Base-by-base conservation (phyloP, 2,329 filamentous ascomycete genomes). In the Ophiobolus disseminans region DNA sequence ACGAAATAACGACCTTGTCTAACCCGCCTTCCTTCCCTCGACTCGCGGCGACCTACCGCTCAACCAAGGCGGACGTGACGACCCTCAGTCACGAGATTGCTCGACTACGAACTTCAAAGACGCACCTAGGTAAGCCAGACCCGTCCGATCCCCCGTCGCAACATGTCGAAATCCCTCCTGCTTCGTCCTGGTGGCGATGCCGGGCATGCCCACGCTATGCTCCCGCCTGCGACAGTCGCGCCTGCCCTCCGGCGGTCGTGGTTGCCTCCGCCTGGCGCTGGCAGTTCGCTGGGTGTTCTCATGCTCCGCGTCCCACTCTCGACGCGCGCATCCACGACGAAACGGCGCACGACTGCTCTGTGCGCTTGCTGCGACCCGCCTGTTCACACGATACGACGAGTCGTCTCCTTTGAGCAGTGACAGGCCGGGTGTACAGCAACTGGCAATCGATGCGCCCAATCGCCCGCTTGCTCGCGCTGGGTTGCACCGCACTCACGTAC, bases 401-500 rank as follows among this genome's bases (percentile, higher is more conserved):
- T n/a, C 39, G 46, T 49, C 55, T 60, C 50, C 53, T 63, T 67
- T 53, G 55, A 68, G 66, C 55, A 60, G 58, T 72, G 68, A 72
- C 70, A 70, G 68, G 63, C 61, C 51, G 60, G 70, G 73, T 62
- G 53, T 65, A 71, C 70, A 63, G 57, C 63, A 41, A 64, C 53
- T 53, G 53, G 53, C 64, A 64, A 58, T 64, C 58, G 57, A 58
- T 55, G 57, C 65, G 59, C 52, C 60, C 58, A 56, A 57, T 67
- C 60, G 52, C 44, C 50, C 41, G 53, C 62, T 46, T 54, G 52
- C 55, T 57, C 46, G 55, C 48, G 39, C 45, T 41, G 44, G 40
- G 69, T 70, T 56, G 62, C 63, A 67, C 66, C 52, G 47, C 55
- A 14, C 53, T 52, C 49, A 56, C 58, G 38, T 50, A 52, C 53